Percentiles rank a stretch among this genome's conserved stretches.
phyloP scores from a whole-genome alignment of 495 filamentous ascomycete species.

The Podospora bellae-mahoneyi region DNA sequence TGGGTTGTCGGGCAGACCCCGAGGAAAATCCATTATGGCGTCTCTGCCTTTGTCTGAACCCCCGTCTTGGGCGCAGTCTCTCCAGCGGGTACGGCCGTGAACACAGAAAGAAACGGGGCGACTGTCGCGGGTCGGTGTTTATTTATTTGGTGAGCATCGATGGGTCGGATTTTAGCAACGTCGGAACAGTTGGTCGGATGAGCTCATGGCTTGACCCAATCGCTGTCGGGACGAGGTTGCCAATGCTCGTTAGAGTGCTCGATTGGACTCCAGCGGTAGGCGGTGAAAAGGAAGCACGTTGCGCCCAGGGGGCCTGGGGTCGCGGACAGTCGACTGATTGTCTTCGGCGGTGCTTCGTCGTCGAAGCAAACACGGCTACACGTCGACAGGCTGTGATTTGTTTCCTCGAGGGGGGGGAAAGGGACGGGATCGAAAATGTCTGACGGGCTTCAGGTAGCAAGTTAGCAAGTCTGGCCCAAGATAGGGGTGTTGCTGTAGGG shows the following conservation, averaged over 20 bases:
- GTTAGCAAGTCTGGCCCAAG: slow-evolving; percentile 22
- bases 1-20: slow-evolving; percentile 42
- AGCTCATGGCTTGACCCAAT: slow-evolving; percentile 29
- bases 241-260: slow-evolving; percentile 1
- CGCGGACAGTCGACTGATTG: background rate
- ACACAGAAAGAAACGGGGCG: background rate
- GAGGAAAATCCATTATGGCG: slow-evolving; percentile 31
- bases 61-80: background rate
- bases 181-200: slow-evolving; percentile 23
- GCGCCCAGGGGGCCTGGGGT: background rate
- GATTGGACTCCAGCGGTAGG: background rate
- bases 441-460: slow-evolving; percentile 31
- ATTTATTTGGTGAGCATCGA: background rate
- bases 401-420: background rate
- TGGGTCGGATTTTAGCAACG: slow-evolving; percentile 10
- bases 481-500: slow-evolving; percentile 34
- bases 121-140: background rate
- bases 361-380: background rate
- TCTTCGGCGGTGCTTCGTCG: background rate
- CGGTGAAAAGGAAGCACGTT: slow-evolving; percentile 19
- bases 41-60: background rate
- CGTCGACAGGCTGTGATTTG: background rate
- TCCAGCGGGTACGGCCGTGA: background rate
- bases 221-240: slow-evolving; percentile 14
- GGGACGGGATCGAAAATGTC: slow-evolving; percentile 21